Percentiles rank a stretch among this genome's conserved stretches.
Evolutionary conservation across 345 rosid genomes (phyloP).

Genomic region (Eucalyptus regnans): DNA sequence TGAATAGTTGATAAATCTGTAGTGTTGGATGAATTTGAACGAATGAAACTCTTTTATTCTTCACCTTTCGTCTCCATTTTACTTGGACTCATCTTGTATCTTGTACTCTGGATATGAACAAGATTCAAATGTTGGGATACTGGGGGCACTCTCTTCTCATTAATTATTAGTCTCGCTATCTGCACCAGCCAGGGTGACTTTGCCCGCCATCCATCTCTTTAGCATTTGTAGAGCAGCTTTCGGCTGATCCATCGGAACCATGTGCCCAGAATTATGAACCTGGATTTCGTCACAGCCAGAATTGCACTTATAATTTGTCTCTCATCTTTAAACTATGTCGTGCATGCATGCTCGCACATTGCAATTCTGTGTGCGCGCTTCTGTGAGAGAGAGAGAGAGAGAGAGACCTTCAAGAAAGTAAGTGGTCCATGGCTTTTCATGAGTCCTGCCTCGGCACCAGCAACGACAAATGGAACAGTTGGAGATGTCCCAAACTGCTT

Average conservation of each 20-base stretch:
- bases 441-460: slow-evolving; percentile 47
- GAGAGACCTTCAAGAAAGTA: slow-evolving; percentile 53
- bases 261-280: slow-evolving; percentile 76
- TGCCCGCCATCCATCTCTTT: slow-evolving; percentile 69
- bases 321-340: neutral
- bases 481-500: slow-evolving; percentile 35
- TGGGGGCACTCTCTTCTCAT: neutral
- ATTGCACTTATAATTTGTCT: neutral
- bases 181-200: slow-evolving; percentile 3
- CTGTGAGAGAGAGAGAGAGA: neutral
- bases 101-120: neutral
- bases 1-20: neutral
- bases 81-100: neutral
- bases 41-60: neutral
- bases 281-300: neutral
- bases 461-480: slow-evolving; percentile 39
- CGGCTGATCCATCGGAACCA: slow-evolving; percentile 98
- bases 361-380: neutral
- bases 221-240: slow-evolving; percentile 77
- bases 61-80: neutral
- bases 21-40: neutral
- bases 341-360: neutral
- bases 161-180: neutral
- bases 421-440: slow-evolving; percentile 66
- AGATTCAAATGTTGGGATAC: neutral